Evolutionary conservation across 495 filamentous ascomycete genomes (phyloP).

Genomic region (Neurospora sp.): DNA sequence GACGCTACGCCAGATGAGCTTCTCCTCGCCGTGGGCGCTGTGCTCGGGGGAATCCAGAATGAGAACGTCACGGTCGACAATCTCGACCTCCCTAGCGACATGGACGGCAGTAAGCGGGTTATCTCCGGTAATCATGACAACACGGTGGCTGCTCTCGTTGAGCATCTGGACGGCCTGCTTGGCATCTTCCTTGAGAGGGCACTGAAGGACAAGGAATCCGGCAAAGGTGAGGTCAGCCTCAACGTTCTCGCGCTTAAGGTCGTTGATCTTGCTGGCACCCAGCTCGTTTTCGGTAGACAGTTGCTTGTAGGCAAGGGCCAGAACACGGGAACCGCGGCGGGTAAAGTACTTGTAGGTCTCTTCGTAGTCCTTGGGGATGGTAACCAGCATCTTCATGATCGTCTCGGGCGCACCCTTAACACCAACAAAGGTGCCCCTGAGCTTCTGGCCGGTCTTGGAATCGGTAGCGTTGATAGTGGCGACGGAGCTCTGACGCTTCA

Average conservation of each 20-base stretch:
- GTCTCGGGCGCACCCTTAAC: slow-evolving; percentile 98
- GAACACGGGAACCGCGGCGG: slow-evolving; percentile 82
- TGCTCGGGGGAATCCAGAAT: slow-evolving; percentile 94
- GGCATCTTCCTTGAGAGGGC: slow-evolving; percentile 93
- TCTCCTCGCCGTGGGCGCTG: slow-evolving; percentile 61
- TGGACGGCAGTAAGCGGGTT: slow-evolving; percentile 95
- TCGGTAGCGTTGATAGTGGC: slow-evolving; percentile 65
- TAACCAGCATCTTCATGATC: slow-evolving; percentile 81
- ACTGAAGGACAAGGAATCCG: slow-evolving; percentile 91
- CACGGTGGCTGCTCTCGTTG: slow-evolving; percentile 96
- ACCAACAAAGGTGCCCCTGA: slow-evolving; percentile 74
- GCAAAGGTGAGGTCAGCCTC: slow-evolving; percentile 80
- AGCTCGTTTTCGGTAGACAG: slow-evolving; percentile 71
- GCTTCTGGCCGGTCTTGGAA: slow-evolving; percentile 58
- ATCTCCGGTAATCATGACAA: slow-evolving; percentile 99
- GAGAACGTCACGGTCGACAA: slow-evolving; percentile 89
- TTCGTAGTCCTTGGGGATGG: slow-evolving; percentile 80
- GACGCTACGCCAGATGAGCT: slow-evolving; percentile 87
- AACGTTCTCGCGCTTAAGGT: slow-evolving; percentile 83
- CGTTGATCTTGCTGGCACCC: slow-evolving; percentile 75
- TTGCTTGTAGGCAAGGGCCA: slow-evolving; percentile 90
- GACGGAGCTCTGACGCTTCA: slow-evolving; percentile 93
- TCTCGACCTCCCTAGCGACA: slow-evolving; percentile 91
- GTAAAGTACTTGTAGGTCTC: slow-evolving; percentile 99
- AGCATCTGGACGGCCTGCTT: slow-evolving; percentile 91